Conservation (phyloP, 2,329 filamentous ascomycete genomes). For the Fusarium buxicola region DNA sequence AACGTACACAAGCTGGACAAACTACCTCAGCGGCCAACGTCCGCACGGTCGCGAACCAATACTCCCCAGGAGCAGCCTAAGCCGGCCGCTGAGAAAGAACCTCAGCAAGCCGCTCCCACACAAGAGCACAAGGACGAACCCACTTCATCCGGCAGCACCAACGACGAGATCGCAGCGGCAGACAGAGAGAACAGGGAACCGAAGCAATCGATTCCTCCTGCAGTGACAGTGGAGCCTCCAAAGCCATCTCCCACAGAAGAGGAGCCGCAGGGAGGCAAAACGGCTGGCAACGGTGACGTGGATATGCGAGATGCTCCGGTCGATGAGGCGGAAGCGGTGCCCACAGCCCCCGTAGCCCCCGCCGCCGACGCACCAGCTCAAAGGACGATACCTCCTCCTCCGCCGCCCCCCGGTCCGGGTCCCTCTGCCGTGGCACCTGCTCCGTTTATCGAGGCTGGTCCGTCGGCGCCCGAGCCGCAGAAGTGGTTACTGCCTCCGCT, state of each 20-base stretch:
- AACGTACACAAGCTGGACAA: slow-evolving; percentile 70
- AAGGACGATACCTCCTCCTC: slow-evolving; percentile 56
- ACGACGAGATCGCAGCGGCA: slow-evolving; percentile 58
- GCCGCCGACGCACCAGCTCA: slow-evolving; percentile 53
- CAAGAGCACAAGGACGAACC: slow-evolving; percentile 58
- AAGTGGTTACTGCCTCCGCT: slow-evolving; percentile 86
- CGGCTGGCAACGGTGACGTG: slow-evolving; percentile 68
- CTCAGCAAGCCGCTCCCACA: slow-evolving; percentile 50
- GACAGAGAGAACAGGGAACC: slow-evolving; percentile 60
- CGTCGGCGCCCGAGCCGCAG: slow-evolving; percentile 57
- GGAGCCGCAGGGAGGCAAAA: slow-evolving; percentile 49
- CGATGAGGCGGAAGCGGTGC: slow-evolving; percentile 60
- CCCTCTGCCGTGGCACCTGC: slow-evolving; percentile 55
- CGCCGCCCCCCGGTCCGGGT: slow-evolving; percentile 61
- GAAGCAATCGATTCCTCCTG: slow-evolving; percentile 57
- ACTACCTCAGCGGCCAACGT: slow-evolving; percentile 65
- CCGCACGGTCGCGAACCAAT: slow-evolving; percentile 64
- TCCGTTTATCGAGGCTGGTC: slow-evolving; percentile 56
- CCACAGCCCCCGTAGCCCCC: slow-evolving; percentile 51
- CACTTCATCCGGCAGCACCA: slow-evolving; percentile 58
- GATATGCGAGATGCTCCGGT: slow-evolving; percentile 74
- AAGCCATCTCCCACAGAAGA: slow-evolving; percentile 42
- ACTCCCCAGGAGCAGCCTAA: slow-evolving; percentile 64
- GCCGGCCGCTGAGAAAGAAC: slow-evolving; percentile 63
- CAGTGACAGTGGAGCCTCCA: slow-evolving; percentile 59